These are phyloP conservation scores for Santalum album DNA, from an alignment of 164 flowering plant genomes.

Conservation along the genomic window DNA sequence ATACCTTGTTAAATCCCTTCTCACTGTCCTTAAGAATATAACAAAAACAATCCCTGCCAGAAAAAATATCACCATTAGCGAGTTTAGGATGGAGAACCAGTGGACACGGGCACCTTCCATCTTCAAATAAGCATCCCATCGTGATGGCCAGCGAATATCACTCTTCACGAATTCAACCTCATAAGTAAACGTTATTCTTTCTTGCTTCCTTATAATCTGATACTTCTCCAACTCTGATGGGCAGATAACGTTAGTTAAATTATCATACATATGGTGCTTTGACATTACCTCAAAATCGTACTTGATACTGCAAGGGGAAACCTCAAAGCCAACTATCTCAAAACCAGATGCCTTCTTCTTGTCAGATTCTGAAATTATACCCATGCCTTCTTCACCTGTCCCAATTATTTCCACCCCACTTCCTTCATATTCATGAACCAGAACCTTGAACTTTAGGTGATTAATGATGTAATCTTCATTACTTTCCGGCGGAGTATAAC, in stretches of 20 bases:
- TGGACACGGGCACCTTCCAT: neutral
- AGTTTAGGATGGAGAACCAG: neutral
- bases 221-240: neutral
- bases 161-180: neutral
- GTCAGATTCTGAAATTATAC: neutral
- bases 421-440: neutral
- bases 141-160: neutral
- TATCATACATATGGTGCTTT: neutral
- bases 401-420: neutral
- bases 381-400: neutral
- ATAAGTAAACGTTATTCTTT: neutral
- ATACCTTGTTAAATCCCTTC: neutral
- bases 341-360: neutral
- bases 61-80: neutral
- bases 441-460: neutral
- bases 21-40: neutral
- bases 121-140: conserved; percentile 1
- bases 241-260: neutral
- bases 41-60: neutral
- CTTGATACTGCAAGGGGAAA: neutral
- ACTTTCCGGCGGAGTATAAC: neutral
- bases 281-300: neutral
- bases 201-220: neutral
- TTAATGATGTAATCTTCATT: neutral
- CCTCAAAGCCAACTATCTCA: neutral